A percentile compares a stretch with the other conserved stretches of the same genome.
These are phyloP conservation scores for Kwoniella dejecticola DNA, from an alignment of 768 basidiomycete genomes.

Conservation along the genomic window DNA sequence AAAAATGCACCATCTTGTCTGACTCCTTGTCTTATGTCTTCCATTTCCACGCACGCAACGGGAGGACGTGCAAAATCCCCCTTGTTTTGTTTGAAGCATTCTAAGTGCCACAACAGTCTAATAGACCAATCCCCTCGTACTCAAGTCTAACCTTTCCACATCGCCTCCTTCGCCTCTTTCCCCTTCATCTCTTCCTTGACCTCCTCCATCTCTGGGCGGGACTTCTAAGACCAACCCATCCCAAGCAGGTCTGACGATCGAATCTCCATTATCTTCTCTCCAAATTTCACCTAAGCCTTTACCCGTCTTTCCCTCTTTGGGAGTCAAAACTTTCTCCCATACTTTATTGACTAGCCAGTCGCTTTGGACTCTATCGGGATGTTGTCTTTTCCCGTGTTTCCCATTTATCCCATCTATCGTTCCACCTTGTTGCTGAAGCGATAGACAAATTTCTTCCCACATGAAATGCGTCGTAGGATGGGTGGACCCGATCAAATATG, in stretches of 20 bases:
- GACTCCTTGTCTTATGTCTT: too few relatives aligned
- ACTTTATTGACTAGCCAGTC: slow-evolving; percentile 60
- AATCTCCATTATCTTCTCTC: slow-evolving; percentile 59
- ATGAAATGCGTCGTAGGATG: slow-evolving; percentile 80
- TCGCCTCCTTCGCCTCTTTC: background rate
- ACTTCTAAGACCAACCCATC: slow-evolving; percentile 70
- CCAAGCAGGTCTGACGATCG: slow-evolving; percentile 66
- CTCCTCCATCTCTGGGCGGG: background rate
- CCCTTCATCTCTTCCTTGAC: slow-evolving; percentile 12
- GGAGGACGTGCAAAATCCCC: too few relatives aligned
- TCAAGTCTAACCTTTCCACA: slow-evolving; percentile 8
- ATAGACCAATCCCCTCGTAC: slow-evolving; percentile 24
- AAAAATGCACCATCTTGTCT: too few relatives aligned
- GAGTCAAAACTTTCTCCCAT: slow-evolving; percentile 57
- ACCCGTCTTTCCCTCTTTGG: slow-evolving; percentile 13
- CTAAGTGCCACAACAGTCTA: too few relatives aligned
- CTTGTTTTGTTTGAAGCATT: too few relatives aligned
- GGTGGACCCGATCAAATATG: slow-evolving; percentile 73
- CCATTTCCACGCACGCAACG: too few relatives aligned
- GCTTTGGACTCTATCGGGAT: slow-evolving; percentile 50
- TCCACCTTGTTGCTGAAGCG: slow-evolving; percentile 47
- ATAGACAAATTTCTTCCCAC: slow-evolving; percentile 67
- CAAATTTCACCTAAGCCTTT: slow-evolving; percentile 60
- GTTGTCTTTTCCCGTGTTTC: slow-evolving; percentile 39
- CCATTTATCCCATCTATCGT: slow-evolving; percentile 34